Evolutionary conservation across 768 basidiomycete genomes (phyloP).

Genomic region (Albatrellus ellisii): DNA sequence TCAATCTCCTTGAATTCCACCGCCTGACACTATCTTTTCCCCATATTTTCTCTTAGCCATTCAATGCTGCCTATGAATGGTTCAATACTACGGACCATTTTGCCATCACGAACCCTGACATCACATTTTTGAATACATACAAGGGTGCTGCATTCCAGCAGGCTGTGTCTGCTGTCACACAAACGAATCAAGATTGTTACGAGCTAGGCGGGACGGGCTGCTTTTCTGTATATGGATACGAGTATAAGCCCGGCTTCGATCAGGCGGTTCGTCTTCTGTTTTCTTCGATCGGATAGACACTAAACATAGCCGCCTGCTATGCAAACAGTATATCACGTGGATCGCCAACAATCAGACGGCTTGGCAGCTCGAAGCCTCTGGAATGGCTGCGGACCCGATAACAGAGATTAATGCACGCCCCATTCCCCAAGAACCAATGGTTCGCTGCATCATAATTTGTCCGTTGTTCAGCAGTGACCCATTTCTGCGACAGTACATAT

Average conservation of each 20-base stretch:
- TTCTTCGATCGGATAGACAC: not conserved
- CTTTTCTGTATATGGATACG: slow-evolving; percentile 29
- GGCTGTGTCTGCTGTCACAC: slow-evolving; percentile 59
- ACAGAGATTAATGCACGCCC: slow-evolving; percentile 22
- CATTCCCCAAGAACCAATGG: slow-evolving; percentile 32
- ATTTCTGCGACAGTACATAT: slow-evolving; percentile 27
- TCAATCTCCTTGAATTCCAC: no score
- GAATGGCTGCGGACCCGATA: slow-evolving; percentile 21
- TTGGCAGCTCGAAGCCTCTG: slow-evolving; percentile 27
- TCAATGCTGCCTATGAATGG: slow-evolving; percentile 10
- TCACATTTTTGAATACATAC: slow-evolving; percentile 37
- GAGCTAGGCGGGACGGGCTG: slow-evolving; percentile 18
- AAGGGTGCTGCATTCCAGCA: slow-evolving; percentile 74
- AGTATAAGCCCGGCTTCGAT: slow-evolving; percentile 26
- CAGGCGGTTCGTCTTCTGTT: slow-evolving; percentile 4
- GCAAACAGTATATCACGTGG: slow-evolving; percentile 30
- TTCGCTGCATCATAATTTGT: slow-evolving; percentile 4
- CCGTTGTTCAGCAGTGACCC: not conserved
- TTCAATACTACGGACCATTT: not conserved
- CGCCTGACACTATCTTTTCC: no score
- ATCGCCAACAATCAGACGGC: slow-evolving; percentile 23
- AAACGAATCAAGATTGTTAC: slow-evolving; percentile 28
- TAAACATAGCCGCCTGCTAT: not conserved
- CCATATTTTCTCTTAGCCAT: slow-evolving; percentile 9
- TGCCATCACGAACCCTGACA: not conserved